These are phyloP conservation scores for Aspergillus panamensis DNA, from an alignment of 495 filamentous ascomycete species.

Conservation along the genomic window DNA sequence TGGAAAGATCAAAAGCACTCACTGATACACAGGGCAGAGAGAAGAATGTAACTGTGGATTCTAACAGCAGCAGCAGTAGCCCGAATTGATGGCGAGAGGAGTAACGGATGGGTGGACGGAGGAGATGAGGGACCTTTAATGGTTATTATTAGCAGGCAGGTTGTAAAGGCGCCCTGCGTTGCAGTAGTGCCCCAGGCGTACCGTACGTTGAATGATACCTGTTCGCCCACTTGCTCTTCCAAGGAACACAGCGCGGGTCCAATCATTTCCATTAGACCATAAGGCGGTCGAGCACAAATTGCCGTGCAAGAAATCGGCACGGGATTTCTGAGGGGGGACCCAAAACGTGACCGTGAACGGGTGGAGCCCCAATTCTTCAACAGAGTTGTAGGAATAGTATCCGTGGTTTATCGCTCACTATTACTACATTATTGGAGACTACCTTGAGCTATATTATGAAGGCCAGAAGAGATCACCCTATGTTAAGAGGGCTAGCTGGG, in stretches of 20 bases:
- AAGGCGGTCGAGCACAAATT: constrained; percentile 3
- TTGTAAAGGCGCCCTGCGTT: background rate
- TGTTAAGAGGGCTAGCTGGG: too few relatives aligned
- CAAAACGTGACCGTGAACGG: constrained; percentile 13
- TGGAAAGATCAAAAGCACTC: constrained; percentile 17
- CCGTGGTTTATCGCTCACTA: too few relatives aligned
- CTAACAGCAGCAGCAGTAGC: constrained; percentile 1
- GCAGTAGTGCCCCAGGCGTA: background rate
- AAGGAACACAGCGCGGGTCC: background rate
- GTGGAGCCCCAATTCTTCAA: constrained; percentile 6
- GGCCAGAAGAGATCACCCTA: too few relatives aligned
- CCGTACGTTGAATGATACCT: background rate
- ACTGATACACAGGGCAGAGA: constrained; percentile 7
- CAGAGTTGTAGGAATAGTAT: background rate
- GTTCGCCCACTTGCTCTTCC: background rate
- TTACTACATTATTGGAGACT: too few relatives aligned
- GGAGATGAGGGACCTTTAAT: constrained; percentile 6
- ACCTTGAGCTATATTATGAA: too few relatives aligned
- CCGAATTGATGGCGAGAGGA: constrained; percentile 10
- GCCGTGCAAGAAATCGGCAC: background rate
- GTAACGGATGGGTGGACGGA: constrained; percentile 1
- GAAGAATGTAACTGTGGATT: background rate
- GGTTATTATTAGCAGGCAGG: constrained; percentile 18
- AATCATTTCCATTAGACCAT: background rate
- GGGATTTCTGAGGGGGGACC: background rate